phyloP scores from a whole-genome alignment of 176 grass and related monocot species.

The Alopecurus myosuroides region DNA sequence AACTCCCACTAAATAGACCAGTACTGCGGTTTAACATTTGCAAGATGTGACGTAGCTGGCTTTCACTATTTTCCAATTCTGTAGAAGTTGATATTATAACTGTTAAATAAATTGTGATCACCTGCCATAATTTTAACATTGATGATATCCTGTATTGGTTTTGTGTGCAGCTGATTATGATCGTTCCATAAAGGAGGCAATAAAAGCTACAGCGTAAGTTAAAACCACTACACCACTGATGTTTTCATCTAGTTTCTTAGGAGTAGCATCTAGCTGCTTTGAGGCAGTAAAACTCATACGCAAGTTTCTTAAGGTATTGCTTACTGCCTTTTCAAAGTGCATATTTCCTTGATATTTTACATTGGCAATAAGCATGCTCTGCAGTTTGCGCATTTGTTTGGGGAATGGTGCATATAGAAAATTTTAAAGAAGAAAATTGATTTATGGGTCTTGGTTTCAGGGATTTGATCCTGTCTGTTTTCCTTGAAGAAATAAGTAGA shows the following conservation, averaged over 20 bases:
- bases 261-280: neutral
- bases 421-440: neutral
- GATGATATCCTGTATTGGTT: constrained; percentile 23
- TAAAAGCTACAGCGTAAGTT: constrained; percentile 72
- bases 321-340: neutral
- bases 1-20: neutral
- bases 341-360: neutral
- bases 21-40: neutral
- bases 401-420: neutral
- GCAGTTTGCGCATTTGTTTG: neutral
- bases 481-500: neutral
- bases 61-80: neutral
- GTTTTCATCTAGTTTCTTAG: neutral
- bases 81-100: constrained; percentile 1
- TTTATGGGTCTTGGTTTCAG: neutral
- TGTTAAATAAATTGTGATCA: neutral
- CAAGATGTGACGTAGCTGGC: constrained; percentile 2
- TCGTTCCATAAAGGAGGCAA: constrained; percentile 74
- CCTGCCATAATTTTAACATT: neutral
- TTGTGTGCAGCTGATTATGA: constrained; percentile 81
- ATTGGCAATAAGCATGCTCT: neutral
- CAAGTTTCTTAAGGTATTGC: neutral
- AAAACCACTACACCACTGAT: neutral
- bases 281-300: neutral
- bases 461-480: neutral